Evolutionary conservation across 192 early-diverging fungal species (phyloP), one percentile per base, ranked within the genome.

Genomic region (Gigaspora rosea): DNA sequence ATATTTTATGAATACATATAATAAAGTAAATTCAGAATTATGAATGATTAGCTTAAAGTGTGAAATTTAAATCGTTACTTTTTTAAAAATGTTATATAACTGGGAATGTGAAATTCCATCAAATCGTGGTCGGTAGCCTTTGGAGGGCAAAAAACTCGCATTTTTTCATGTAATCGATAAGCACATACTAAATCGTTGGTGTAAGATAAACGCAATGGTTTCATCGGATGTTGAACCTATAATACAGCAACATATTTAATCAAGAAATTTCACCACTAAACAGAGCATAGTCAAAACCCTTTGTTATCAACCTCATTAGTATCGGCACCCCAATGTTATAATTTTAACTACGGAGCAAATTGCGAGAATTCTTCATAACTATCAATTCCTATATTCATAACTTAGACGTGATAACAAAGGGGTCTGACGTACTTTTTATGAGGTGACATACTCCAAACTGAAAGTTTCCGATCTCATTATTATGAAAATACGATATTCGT

Each of bases 21-120:
- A 73, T 15, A 58, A 5, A 73, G 48, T 22, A 27, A 36, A 54
- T 50, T n/a, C 3, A 81, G 15, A 32, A 16, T 57, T 35, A 35
- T 16, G 41, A 9, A 70, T 1, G 8, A 50, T 47, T 1, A 70
- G 20, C 48, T 48, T 13, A 18, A 56, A 72, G 4, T 20, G 15
- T 27, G 1, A 65, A 7, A 62, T 69, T 66, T 72, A 49, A 32
- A 16, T 71, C 41, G 41, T 27, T 81, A 87, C 88, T 94, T 89
- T 58, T 95, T 89, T 51, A 99, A 87, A 81, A 99, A 99, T 16
- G 97, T 95, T 50, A 99, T 94, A 79, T 99, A 99, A 73, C 97
- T 95, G 27, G 94, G 90, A 22, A 95, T 88, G 81, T 99, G 98
- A 81, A 99, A 99, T 78, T 94, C 92, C 54, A 92, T 91, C 57